Conservation (phyloP, 495 filamentous ascomycete species). For the Aspergillus mulundensis region DNA sequence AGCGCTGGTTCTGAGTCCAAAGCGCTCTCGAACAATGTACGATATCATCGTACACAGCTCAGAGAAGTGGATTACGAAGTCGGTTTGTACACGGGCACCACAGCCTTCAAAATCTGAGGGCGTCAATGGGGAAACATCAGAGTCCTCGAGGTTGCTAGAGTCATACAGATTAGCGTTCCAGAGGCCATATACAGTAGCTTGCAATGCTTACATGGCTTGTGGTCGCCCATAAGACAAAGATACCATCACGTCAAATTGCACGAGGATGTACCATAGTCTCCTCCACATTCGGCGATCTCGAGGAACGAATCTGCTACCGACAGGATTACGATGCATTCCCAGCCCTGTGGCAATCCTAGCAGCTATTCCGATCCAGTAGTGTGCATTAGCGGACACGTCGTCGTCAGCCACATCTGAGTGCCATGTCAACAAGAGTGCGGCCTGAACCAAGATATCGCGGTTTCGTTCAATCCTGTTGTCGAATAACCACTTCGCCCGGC, state of each 20-base stretch:
- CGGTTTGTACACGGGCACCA: slow-evolving; percentile 35
- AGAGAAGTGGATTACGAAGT: slow-evolving; percentile 45
- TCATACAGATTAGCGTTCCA: background rate
- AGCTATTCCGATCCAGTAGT: slow-evolving; percentile 48
- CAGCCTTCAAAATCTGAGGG: slow-evolving; percentile 47
- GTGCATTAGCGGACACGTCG: slow-evolving; percentile 46
- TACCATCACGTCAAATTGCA: slow-evolving; percentile 48
- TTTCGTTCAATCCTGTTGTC: slow-evolving; percentile 48
- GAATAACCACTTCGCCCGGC: slow-evolving; percentile 45
- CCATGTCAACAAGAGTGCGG: slow-evolving; percentile 45
- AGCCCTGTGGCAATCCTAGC: slow-evolving; percentile 46
- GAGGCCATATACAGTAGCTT: background rate
- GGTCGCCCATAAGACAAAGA: slow-evolving; percentile 49
- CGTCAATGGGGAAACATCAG: slow-evolving; percentile 42
- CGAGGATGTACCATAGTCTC: slow-evolving; percentile 44
- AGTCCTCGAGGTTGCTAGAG: slow-evolving; percentile 44
- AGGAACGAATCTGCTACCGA: slow-evolving; percentile 40
- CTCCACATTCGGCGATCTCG: slow-evolving; percentile 45
- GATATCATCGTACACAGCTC: slow-evolving; percentile 46
- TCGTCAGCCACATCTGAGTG: slow-evolving; percentile 46
- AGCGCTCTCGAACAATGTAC: slow-evolving; percentile 41
- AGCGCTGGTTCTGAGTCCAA: slow-evolving; percentile 34
- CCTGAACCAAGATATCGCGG: slow-evolving; percentile 47
- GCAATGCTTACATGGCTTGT: slow-evolving; percentile 39
- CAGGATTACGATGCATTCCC: slow-evolving; percentile 48